A percentile compares a stretch with the other conserved stretches of the same genome.
phyloP scores from a whole-genome alignment of 306 rosid genomes.

The Purshia tridentata region DNA sequence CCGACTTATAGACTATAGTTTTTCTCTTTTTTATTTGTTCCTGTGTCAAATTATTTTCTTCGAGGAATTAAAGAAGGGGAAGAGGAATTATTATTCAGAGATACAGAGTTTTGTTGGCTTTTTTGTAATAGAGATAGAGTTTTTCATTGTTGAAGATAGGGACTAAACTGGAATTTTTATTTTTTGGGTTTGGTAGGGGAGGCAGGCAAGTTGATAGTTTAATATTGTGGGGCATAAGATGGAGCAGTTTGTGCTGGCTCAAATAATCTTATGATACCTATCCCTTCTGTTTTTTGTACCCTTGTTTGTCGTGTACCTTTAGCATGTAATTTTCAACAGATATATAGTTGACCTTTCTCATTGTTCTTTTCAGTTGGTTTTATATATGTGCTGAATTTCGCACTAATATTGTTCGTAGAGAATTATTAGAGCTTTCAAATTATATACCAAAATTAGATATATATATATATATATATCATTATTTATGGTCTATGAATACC shows the following conservation, averaged over 20 bases:
- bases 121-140: not conserved
- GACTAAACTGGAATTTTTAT: slow-evolving; percentile 20
- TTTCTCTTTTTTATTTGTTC: not conserved
- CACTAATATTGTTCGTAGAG: not conserved
- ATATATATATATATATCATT: no score
- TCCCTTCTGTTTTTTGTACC: slow-evolving; percentile 16
- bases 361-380: not conserved
- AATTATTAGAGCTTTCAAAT: no score
- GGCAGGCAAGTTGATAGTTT: slow-evolving; percentile 13
- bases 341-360: slow-evolving; percentile 2
- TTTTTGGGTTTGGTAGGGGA: slow-evolving; percentile 22
- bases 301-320: slow-evolving; percentile 24
- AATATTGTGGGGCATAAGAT: slow-evolving; percentile 21
- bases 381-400: not conserved
- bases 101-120: not conserved
- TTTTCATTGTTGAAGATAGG: not conserved
- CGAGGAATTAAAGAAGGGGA: not conserved
- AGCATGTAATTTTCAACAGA: slow-evolving; percentile 13
- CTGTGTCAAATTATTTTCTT: slow-evolving; percentile 13
- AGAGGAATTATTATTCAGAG: not conserved
- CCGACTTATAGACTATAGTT: slow-evolving; percentile 29
- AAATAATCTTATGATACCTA: not conserved
- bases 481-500: no score
- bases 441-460: no score
- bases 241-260: slow-evolving; percentile 25